Evolutionary conservation across 2,329 filamentous ascomycete genomes (phyloP), one percentile per base, ranked within the genome.

Genomic region (Monosporascus ibericus): DNA sequence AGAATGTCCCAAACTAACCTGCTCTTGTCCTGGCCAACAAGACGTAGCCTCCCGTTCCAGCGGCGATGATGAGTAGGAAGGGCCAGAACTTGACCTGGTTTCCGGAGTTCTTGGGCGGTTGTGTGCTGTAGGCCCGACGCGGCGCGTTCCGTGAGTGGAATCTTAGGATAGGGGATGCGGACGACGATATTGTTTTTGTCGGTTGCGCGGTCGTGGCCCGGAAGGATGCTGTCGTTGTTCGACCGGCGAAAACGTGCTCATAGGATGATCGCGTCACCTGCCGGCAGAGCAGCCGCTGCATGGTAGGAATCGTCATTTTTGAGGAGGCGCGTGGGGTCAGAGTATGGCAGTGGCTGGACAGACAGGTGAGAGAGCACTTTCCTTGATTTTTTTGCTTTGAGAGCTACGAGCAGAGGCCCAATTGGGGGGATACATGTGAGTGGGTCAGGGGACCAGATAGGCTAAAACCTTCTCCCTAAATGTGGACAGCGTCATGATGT

Each of bases 71-170:
- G 49, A 70, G 65, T 46, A 78, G n/a, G 57, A 82, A 82, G 2
- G 79, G 79, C 78, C 78, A 81, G 65, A 82, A 81, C 67, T 81
- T 81, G 71, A 82, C 68, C 44, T 63, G 60, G 44, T 68, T 66
- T 52, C 63, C 66, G 11, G 63, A 53, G 18, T 65, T 66, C 52
- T 55, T 59, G 37, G 70, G 71, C 9, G 70, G 70, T 40, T 71
- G 63, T 15, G 73, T 70, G 49, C 74, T 76, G 58, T 76, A 84
- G 68, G 60, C 30, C 50, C 63, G 55, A 14, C 51, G 48, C 38
- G 17, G 38, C 38, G 38, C 38, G 38, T 40, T 18, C 38, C 38
- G 38, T 7, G 38, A 3, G 38, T 38, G 17, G 49, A 22, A 15
- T 40, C 20, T 37, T 11, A 34, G 20, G 3, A 46, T 38, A 48